Base-by-base conservation (phyloP, 768 basidiomycete genomes). In the Melanogaster broomeanus region DNA sequence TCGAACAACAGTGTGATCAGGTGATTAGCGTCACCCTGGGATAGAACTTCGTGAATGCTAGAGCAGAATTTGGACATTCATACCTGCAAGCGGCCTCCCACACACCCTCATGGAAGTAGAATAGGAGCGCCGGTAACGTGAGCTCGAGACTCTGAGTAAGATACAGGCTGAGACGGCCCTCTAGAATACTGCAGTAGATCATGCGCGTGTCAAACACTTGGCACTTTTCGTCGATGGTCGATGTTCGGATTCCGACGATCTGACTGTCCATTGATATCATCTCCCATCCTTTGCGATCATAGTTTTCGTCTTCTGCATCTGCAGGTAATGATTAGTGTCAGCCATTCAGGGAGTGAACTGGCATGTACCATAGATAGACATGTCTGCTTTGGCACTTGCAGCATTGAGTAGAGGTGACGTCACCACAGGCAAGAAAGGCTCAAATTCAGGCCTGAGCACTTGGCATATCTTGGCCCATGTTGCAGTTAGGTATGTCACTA, bases 391-490 rank as follows among this genome's bases (percentile, higher is more conserved):
- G n/a, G 84, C 82, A 27, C 84, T 78, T 3, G 93, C 93, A 0
- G 87, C 82, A 5, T 80, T 76, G 21, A 94, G 74, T 11, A 95
- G 68, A 0, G 82, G 78, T 0, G 92, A 90, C 83, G 95, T 91
- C 3, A 94, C 92, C 15, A 88, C 78, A 0, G 86, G 85, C 3
- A 95, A 77, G 65, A 90, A 95, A 0, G 90, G 90, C 62, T 89
- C 90, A 53, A 95, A 96, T 61, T 93, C 88, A 12, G 80, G 74
- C 0, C 88, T 87, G 61, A 95, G 79, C 0, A 90, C 89, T 56
- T 92, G 90, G 63, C 90, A 93, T 0, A 95, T 78, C 61, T 90
- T 93, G 2, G 89, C 87, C 91, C 91, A 95, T 0, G 91, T 94
- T 38, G 85, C 82, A 42, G 90, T 90, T 24, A 93, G 75, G 63